Evolutionary conservation across 2,329 filamentous ascomycete species (phyloP).

Genomic region (Colletotrichum somersetense): DNA sequence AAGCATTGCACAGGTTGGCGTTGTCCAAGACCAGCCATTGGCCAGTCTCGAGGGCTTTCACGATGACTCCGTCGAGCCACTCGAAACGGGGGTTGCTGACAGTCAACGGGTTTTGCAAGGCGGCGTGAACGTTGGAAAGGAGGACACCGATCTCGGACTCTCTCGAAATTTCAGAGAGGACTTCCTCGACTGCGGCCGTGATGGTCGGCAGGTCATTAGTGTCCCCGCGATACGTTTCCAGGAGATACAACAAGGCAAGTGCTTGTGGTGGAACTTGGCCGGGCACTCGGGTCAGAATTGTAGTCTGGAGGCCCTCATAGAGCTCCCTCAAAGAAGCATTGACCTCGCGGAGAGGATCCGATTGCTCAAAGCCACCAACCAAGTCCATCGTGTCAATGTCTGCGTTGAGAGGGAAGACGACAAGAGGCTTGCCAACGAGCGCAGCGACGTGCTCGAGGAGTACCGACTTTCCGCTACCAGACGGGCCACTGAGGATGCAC

Average conservation of each 20-base stretch:
- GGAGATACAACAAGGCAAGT: constrained; percentile 63
- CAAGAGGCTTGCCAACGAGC: constrained; percentile 78
- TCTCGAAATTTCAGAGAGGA: constrained; percentile 57
- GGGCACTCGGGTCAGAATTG: constrained; percentile 63
- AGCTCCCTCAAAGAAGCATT: constrained; percentile 67
- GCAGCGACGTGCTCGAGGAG: constrained; percentile 86
- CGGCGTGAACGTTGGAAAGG: constrained; percentile 61
- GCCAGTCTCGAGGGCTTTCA: constrained; percentile 86
- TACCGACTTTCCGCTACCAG: constrained; percentile 88
- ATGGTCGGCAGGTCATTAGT: constrained; percentile 54
- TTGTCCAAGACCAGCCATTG: constrained; percentile 97
- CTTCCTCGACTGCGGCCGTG: constrained; percentile 52
- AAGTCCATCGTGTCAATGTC: constrained; percentile 98
- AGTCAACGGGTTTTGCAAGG: constrained; percentile 66
- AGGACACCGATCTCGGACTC: constrained; percentile 61
- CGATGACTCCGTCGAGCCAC: constrained; percentile 94
- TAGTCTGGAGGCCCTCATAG: constrained; percentile 63
- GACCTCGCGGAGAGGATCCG: constrained; percentile 81
- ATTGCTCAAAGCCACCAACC: constrained; percentile 96
- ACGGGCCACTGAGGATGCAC: constrained; percentile 86
- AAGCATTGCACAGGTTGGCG: constrained; percentile 95
- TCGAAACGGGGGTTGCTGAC: constrained; percentile 87
- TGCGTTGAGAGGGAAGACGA: constrained; percentile 90
- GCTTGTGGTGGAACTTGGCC: constrained; percentile 60
- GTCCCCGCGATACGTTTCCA: constrained; percentile 59